These are phyloP conservation scores for Diaporthe sp. DNA, from an alignment of 2,329 filamentous ascomycete genomes.

Conservation along the genomic window DNA sequence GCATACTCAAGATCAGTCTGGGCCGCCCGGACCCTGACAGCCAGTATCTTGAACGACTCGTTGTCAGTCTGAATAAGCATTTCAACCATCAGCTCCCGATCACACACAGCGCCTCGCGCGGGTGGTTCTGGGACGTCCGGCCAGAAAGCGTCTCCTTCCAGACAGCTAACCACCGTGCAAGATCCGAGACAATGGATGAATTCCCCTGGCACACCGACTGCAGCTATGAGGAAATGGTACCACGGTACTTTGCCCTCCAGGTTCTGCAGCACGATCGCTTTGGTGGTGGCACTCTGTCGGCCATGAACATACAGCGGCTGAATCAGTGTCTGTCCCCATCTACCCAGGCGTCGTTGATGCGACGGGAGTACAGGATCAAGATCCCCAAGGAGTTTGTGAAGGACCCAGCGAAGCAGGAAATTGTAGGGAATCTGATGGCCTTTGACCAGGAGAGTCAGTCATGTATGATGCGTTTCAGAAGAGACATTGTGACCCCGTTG, in stretches of 20 bases:
- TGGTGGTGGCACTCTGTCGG: neutral
- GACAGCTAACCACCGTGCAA: neutral
- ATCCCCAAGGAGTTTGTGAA: neutral
- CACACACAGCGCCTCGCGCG: slow-evolving; percentile 5
- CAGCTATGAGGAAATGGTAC: neutral
- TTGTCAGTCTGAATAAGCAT: neutral
- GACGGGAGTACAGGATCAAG: neutral
- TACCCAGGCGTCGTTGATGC: neutral
- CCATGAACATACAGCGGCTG: neutral
- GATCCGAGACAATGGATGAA: neutral
- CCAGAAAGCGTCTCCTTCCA: neutral
- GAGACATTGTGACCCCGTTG: neutral
- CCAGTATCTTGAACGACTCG: neutral
- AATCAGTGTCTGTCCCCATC: neutral
- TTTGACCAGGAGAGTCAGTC: neutral
- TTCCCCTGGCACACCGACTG: slow-evolving; percentile 7
- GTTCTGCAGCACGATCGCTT: neutral
- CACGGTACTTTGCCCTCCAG: neutral
- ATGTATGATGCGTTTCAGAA: neutral
- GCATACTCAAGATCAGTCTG: neutral
- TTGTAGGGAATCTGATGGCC: neutral
- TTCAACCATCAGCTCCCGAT: neutral
- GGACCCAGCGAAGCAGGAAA: neutral
- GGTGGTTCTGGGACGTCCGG: neutral
- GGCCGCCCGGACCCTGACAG: neutral